These are phyloP conservation scores for Dactylis glomerata DNA, from an alignment of 176 grass and related monocot genomes.

Conservation along the genomic window DNA sequence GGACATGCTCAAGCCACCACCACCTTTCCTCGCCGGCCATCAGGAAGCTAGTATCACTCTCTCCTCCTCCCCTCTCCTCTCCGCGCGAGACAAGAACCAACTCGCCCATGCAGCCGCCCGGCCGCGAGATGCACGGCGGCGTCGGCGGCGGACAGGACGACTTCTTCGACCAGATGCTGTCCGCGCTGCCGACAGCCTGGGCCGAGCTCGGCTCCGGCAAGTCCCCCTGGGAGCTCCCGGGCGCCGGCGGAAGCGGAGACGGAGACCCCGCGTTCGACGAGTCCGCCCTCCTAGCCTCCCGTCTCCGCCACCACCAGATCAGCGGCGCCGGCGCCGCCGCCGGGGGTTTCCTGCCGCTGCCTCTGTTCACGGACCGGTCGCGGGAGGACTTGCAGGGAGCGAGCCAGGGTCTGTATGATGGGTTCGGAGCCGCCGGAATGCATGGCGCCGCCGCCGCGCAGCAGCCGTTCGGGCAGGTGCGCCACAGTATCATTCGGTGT, in stretches of 20 bases:
- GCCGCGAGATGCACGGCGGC: constrained; percentile 49
- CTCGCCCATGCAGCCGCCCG: constrained; percentile 37
- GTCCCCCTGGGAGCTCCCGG: constrained; percentile 62
- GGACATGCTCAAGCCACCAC: neutral
- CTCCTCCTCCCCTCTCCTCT: neutral
- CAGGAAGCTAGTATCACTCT: neutral
- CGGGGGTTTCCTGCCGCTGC: constrained; percentile 50
- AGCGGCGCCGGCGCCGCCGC: constrained; percentile 44
- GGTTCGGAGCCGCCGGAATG: constrained; percentile 38
- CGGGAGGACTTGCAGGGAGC: constrained; percentile 48
- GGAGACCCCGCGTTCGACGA: constrained; percentile 57
- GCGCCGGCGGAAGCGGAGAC: neutral
- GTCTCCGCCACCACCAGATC: constrained; percentile 84
- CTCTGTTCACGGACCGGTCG: constrained; percentile 50
- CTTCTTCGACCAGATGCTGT: constrained; percentile 97
- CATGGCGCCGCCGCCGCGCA: constrained; percentile 7
- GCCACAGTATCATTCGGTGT: neutral
- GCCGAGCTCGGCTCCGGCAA: constrained; percentile 61
- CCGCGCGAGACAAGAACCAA: neutral
- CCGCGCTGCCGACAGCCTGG: constrained; percentile 64
- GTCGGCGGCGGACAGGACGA: constrained; percentile 56
- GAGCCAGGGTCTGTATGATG: constrained; percentile 40
- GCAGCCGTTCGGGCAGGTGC: constrained; percentile 45
- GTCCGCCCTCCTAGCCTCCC: constrained; percentile 56
- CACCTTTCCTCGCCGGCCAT: constrained; percentile 8